These are phyloP conservation scores for Tephrocybe rancida DNA, from an alignment of 768 basidiomycete genomes.

Conservation along the genomic window DNA sequence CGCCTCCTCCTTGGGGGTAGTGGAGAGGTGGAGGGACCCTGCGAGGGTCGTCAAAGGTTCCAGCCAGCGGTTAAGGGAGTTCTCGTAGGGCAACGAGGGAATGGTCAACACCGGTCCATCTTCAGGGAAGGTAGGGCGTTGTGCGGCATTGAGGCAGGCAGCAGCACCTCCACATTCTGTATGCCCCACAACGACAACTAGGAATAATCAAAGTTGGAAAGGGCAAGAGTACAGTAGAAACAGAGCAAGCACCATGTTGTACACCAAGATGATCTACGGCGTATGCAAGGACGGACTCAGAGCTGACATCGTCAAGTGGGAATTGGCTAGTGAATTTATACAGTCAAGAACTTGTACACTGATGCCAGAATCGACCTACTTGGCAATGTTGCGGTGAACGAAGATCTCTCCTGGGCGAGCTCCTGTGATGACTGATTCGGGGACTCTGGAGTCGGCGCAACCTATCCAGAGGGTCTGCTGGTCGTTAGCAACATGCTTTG, in stretches of 20 bases:
- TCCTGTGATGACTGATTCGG: conserved; percentile 72
- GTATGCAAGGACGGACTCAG: conserved; percentile 71
- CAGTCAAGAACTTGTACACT: not conserved
- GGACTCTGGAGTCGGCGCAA: conserved; percentile 85
- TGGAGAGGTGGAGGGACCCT: conserved; percentile 44
- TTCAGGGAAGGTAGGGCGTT: conserved; percentile 30
- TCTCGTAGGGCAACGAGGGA: conserved; percentile 34
- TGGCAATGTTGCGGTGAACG: conserved; percentile 86
- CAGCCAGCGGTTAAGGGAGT: conserved; percentile 66
- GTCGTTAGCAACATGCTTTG: conserved; percentile 8
- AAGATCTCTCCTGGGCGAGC: conserved; percentile 81
- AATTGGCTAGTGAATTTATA: conserved; percentile 57
- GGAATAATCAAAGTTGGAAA: conserved; percentile 32
- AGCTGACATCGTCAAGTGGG: conserved; percentile 69
- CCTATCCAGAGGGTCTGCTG: conserved; percentile 75
- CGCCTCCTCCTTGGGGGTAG: conserved; percentile 35
- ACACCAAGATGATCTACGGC: conserved; percentile 73
- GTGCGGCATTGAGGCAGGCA: conserved; percentile 52
- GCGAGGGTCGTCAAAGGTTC: conserved; percentile 60
- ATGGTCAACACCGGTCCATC: conserved; percentile 35
- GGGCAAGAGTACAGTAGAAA: conserved; percentile 18
- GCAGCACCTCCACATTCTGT: conserved; percentile 79
- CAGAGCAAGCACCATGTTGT: conserved; percentile 66
- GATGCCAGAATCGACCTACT: conserved; percentile 46
- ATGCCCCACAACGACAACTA: conserved; percentile 85